These are phyloP conservation scores for Rosa hybrid DNA, from an alignment of 331 rosid species.

Conservation along the genomic window DNA sequence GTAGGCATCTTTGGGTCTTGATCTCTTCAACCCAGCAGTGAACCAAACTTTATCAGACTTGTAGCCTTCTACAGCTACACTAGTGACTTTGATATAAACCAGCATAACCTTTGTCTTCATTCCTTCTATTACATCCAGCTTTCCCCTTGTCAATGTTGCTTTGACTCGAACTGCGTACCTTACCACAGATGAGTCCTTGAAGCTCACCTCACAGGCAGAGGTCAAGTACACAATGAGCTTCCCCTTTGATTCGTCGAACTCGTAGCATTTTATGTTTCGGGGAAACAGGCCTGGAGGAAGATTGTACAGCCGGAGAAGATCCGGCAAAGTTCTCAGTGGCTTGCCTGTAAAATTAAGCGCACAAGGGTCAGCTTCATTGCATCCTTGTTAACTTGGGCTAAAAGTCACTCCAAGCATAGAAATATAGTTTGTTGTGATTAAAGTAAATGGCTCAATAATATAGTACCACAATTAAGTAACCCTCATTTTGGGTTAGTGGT, in stretches of 20 bases:
- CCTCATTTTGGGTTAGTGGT: conserved; percentile 8
- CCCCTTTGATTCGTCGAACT: conserved; percentile 67
- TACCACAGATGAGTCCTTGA: conserved; percentile 77
- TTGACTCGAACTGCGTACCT: conserved; percentile 62
- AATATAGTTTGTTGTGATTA: not conserved
- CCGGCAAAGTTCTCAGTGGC: conserved; percentile 59
- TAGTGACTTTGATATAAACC: conserved; percentile 83
- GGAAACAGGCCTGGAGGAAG: conserved; percentile 77
- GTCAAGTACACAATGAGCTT: conserved; percentile 69
- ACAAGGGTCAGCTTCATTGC: not conserved
- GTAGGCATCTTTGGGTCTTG: conserved; percentile 72
- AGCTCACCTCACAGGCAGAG: conserved; percentile 64
- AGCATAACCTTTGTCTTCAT: conserved; percentile 74
- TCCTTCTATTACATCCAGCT: conserved; percentile 68
- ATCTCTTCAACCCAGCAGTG: conserved; percentile 78
- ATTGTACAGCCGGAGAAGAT: conserved; percentile 72
- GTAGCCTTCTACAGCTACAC: conserved; percentile 65
- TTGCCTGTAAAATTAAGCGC: conserved; percentile 47
- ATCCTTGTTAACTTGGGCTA: not conserved
- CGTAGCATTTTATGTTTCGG: conserved; percentile 62
- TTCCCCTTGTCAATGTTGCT: conserved; percentile 63
- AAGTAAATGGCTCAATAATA: not conserved
- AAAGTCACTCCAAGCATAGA: not conserved
- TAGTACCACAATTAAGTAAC: not conserved
- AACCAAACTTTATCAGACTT: conserved; percentile 77